Evolutionary conservation across 495 filamentous ascomycete genomes (phyloP), one percentile per base, ranked within the genome.

Genomic region (Staphylotrichum longicolle): DNA sequence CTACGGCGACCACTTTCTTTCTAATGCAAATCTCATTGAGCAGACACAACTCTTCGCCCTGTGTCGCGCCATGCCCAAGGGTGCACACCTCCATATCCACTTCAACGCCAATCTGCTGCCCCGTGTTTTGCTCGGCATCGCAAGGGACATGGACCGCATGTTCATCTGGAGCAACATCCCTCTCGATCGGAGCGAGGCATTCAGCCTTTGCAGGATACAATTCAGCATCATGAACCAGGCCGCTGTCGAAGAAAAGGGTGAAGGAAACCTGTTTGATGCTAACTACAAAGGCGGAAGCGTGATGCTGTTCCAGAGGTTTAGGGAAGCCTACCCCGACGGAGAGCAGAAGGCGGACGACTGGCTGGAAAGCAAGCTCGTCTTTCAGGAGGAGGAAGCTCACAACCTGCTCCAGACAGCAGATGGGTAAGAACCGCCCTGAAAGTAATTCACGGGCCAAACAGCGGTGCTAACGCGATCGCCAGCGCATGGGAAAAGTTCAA

Each of bases 401-500:
- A 65, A 67, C 42, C 49, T 58, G 20, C 66, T 66, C 4, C 77
- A 80, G 58, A 78, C 76, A 6, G 58, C 67, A 32, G 50, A 66
- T 40, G 75, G 77, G 77, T 78, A 37, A 55, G 69, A 62, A 62
- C n/a, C 27, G 20, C 3, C n/a, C 27, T 7, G 20, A 46, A n/a
- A 32, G 15, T 15, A 30, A 32, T 41, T 20, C 30, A n/a, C 8
- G 4, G 8, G 15, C 12, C 10, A 3, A 4, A 27, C 35, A 27
- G n/a, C 9, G 39, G 39, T 8, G 37, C 58, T 67, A 42, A 66
- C 47, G 15, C 1, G 12, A 2, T 34, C 3, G 14, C n/a, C 56
- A 84, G 80, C 3, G 79, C 81, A 46, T 84, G 82, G 82, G 74
- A 81, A 44, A 77, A 75, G 55, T 84, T 84, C 61, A 80, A 82